Percentiles rank a stretch among this genome's conserved stretches.
Evolutionary conservation across 2,329 filamentous ascomycete species (phyloP).

Genomic region (Aspergillus melleus): DNA sequence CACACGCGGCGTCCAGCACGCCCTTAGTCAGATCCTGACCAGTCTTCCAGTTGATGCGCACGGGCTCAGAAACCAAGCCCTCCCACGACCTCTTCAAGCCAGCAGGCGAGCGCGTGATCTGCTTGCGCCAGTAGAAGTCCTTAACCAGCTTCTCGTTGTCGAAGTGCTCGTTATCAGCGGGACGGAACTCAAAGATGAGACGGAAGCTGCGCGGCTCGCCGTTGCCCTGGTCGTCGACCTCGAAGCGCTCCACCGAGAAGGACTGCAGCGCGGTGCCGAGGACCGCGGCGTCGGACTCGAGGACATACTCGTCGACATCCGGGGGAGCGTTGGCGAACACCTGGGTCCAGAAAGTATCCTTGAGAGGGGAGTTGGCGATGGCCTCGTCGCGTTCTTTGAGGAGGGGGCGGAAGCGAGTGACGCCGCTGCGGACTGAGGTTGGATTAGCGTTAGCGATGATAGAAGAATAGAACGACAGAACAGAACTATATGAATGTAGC

Average conservation of each 20-base stretch:
- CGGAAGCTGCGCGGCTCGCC: constrained; percentile 80
- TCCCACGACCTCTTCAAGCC: constrained; percentile 60
- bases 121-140: constrained; percentile 82
- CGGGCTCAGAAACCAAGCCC: constrained; percentile 83
- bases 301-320: constrained; percentile 86
- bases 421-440: background rate
- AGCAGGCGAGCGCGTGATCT: constrained; percentile 43
- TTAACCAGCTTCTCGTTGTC: constrained; percentile 78
- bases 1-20: constrained; percentile 70
- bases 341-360: constrained; percentile 82
- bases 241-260: constrained; percentile 76
- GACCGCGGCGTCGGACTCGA: constrained; percentile 70
- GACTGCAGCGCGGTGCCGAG: constrained; percentile 67
- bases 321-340: constrained; percentile 84
- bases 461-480: too few species aligned
- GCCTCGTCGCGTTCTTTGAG: constrained; percentile 74
- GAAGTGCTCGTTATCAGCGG: constrained; percentile 72
- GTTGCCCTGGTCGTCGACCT: constrained; percentile 59
- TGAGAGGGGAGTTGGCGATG: constrained; percentile 62
- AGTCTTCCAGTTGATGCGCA: constrained; percentile 84
- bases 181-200: constrained; percentile 73
- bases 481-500: too few species aligned
- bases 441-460: too few species aligned
- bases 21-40: constrained; percentile 82
- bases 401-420: constrained; percentile 57